phyloP scores from a whole-genome alignment of 306 rosid genomes.

The Pyrus communis region DNA sequence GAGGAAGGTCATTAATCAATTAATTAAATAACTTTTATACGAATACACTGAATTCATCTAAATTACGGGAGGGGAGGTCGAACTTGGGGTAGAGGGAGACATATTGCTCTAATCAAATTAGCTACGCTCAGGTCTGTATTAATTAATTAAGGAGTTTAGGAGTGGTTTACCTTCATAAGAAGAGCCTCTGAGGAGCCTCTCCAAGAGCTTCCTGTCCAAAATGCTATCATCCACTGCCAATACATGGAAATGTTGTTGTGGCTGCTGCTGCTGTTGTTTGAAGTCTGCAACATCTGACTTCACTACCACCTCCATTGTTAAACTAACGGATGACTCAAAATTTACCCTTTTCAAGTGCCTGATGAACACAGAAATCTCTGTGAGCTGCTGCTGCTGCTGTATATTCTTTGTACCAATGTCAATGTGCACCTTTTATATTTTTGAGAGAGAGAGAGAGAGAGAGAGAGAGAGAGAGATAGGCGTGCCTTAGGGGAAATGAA shows the following conservation, averaged over 20 bases:
- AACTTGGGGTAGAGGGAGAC: neutral
- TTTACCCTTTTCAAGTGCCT: neutral
- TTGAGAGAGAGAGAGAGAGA: neutral
- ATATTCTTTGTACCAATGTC: neutral
- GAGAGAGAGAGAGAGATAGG: constrained; percentile 13
- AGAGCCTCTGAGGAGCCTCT: constrained; percentile 72
- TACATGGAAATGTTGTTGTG: constrained; percentile 73
- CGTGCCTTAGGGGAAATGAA: constrained; percentile 21
- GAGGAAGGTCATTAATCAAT: neutral
- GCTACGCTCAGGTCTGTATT: too few relatives aligned
- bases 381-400: neutral
- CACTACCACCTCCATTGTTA: constrained; percentile 40
- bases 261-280: constrained; percentile 15
- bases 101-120: neutral
- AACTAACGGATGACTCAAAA: neutral
- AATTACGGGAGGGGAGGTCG: neutral
- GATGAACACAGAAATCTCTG: neutral
- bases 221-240: constrained; percentile 87
- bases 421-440: neutral
- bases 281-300: constrained; percentile 23
- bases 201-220: constrained; percentile 69
- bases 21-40: too few relatives aligned
- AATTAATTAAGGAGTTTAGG: neutral
- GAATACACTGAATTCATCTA: too few relatives aligned
- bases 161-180: constrained; percentile 58